A percentile compares a stretch with the other conserved stretches of the same genome.
phyloP scores from a whole-genome alignment of 345 rosid genomes.

The Tarenaya hassleriana region DNA sequence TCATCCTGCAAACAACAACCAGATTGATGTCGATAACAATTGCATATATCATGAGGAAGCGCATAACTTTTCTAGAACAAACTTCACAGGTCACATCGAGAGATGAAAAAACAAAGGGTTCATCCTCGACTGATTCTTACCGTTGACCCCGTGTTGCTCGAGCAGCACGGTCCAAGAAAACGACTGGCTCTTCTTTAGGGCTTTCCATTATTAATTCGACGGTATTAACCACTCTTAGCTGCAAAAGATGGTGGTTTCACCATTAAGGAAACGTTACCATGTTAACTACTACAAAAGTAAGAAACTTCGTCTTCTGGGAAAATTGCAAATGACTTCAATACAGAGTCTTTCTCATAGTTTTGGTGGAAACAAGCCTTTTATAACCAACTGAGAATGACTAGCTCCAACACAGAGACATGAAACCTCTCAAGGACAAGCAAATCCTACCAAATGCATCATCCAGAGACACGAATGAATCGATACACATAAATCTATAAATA shows the following conservation, averaged over 20 bases:
- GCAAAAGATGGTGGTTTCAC: constrained; percentile 17
- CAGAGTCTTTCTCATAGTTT: no score
- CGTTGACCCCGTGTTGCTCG: constrained; percentile 78
- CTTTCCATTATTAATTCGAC: constrained; percentile 37
- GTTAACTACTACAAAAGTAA: neutral
- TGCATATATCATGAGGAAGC: neutral
- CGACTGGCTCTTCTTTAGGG: constrained; percentile 40
- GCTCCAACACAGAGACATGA: no score
- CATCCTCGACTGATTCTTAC: constrained; percentile 26
- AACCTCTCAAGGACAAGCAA: no score
- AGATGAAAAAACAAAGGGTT: neutral
- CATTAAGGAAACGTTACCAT: constrained; percentile 12
- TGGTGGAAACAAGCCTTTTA: no score
- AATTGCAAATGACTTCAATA: neutral
- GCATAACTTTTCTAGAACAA: no score
- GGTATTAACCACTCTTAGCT: constrained; percentile 11
- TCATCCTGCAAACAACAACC: constrained; percentile 47
- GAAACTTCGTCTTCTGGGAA: neutral
- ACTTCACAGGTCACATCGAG: neutral
- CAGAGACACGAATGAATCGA: no score
- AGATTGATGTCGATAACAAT: neutral
- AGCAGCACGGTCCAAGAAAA: constrained; percentile 61
- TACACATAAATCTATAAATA: no score
- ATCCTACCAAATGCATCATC: no score
- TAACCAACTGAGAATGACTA: no score